Base-by-base conservation (phyloP, 176 grass and related monocot genomes). In the Aegilops tauschii region DNA sequence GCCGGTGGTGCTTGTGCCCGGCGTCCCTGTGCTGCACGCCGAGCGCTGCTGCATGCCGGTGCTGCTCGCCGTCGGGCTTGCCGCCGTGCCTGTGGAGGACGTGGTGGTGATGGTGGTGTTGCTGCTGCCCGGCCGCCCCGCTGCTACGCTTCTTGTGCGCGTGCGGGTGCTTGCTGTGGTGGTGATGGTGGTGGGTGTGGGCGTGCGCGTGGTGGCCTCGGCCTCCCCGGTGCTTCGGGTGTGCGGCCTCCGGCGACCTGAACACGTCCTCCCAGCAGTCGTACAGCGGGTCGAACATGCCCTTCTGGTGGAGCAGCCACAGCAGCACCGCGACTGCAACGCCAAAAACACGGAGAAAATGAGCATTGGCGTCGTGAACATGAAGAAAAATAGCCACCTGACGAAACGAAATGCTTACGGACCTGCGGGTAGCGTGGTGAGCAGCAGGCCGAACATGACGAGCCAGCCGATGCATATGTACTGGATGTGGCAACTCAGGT, bases 241-340 rank as follows among this genome's bases (percentile, higher is more conserved):
- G 87, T 13, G 31, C 74, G 54, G 68, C 85, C 84, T 69, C 78
- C 2, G 28, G 61, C 5, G n/a, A 35, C 68, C 88, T 84, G 58
- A 90, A 83, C 80, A 67, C 59, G 44, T 84, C 90, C 20, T 87
- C 80, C 86, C 86, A 91, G 90, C 92, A 95, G 78, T 97, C 80
- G 79, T 93, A 88, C 31, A 95, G 28, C 18, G 89, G 91, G 78
- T 93, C 93, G 77, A 95, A 95, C 34, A 95, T 76, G 12, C 95
- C 95, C 74, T 93, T 92, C 71, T 88, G 89, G 84, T 95, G 93
- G 32, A 98, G 67, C 70, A 98, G 54, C 91, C 93, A 93, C 74
- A 93, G 40, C 40, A 93, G 67, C 34, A 90, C 66, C 61, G 58
- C 59, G 39, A 77, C 92, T 97, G 72, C 54, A 88, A 61, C 58